These are phyloP conservation scores for Cryptomeria japonica DNA, from an alignment of 75 land plant species.

Conservation along the genomic window DNA sequence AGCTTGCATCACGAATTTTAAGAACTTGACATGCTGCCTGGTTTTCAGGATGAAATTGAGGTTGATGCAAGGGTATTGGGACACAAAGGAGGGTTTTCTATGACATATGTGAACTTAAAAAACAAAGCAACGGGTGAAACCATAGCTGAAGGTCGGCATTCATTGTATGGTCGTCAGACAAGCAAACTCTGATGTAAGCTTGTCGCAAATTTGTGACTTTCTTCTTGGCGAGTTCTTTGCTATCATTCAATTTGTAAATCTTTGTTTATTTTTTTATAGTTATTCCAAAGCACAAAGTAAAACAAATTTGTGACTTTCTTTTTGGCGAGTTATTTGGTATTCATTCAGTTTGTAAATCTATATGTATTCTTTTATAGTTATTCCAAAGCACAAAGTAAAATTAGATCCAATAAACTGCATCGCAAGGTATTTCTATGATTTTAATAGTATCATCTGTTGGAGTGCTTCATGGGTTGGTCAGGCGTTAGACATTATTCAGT, in stretches of 20 bases:
- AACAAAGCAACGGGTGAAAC: conserved; percentile 57
- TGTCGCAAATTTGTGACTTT: background rate
- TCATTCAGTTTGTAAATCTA: background rate
- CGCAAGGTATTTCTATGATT: background rate
- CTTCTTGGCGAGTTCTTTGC: background rate
- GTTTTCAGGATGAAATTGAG: conserved; percentile 61
- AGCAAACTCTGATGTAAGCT: conserved; percentile 27
- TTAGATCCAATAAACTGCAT: background rate
- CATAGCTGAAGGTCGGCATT: conserved; percentile 65
- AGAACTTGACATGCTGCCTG: background rate
- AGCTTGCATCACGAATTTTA: background rate
- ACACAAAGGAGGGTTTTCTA: conserved; percentile 40
- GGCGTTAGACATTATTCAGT: background rate
- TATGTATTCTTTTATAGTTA: background rate
- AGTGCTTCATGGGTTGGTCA: background rate
- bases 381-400: background rate
- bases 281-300: background rate
- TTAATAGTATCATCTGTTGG: background rate
- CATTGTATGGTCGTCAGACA: conserved; percentile 32
- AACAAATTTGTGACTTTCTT: no score
- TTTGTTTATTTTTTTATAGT: background rate
- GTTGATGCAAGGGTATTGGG: conserved; percentile 53
- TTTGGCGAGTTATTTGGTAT: no score
- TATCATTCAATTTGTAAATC: background rate
- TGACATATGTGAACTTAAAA: conserved; percentile 39